Evolutionary conservation across 1,284 basidiomycete species (phyloP).

Genomic region (Ceratobasidium sp.): DNA sequence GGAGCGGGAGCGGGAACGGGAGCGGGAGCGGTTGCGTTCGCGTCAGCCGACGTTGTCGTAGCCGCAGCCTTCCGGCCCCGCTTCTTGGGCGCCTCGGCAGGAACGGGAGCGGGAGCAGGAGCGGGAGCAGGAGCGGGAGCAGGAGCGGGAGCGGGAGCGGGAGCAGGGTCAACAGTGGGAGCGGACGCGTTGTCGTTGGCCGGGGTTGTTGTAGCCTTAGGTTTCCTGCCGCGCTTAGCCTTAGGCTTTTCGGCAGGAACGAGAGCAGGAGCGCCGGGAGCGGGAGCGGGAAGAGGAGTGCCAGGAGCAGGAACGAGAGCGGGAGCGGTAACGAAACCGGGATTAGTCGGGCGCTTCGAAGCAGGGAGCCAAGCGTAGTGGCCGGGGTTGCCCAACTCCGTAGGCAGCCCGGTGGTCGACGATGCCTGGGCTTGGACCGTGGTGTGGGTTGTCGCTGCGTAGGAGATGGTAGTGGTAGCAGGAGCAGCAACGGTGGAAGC

Average conservation of each 20-base stretch:
- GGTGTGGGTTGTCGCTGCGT: not conserved
- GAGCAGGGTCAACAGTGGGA: too few relatives aligned
- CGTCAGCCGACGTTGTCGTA: not conserved
- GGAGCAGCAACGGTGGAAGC: not conserved
- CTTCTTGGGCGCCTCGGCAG: not conserved
- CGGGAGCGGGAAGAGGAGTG: not conserved
- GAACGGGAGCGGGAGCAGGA: not conserved
- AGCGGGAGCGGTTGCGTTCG: too few relatives aligned
- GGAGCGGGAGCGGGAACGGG: not conserved
- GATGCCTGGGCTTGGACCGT: slow-evolving; percentile 9
- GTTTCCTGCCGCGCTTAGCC: too few relatives aligned
- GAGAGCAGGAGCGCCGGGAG: too few relatives aligned
- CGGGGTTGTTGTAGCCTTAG: too few relatives aligned
- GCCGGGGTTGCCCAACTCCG: not conserved
- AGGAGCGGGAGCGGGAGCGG: too few relatives aligned
- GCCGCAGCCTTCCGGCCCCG: not conserved
- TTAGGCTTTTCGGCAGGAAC: too few relatives aligned
- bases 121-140: too few relatives aligned
- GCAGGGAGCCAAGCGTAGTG: slow-evolving; percentile 4
- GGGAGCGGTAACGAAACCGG: not conserved
- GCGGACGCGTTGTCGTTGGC: too few relatives aligned
- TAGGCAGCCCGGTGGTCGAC: not conserved
- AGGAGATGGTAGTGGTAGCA: not conserved
- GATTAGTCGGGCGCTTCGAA: not conserved
- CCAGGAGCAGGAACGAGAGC: not conserved